phyloP scores from a whole-genome alignment of 768 basidiomycete genomes.

The Tylopilus sp. region DNA sequence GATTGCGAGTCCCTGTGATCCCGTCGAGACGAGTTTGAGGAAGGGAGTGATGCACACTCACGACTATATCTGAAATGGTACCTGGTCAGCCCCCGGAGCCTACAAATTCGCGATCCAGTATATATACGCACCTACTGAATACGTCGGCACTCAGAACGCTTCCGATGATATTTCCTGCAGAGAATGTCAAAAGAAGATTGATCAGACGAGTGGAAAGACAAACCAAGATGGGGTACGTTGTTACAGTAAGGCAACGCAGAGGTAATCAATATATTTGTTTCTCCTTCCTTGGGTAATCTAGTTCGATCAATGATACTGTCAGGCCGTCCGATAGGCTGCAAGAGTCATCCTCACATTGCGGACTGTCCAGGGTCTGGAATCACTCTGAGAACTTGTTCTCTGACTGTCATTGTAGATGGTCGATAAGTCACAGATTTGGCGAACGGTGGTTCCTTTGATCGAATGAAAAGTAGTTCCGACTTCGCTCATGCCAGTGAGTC shows the following conservation, averaged over 20 bases:
- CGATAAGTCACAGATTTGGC: neutral
- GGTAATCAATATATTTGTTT: slow-evolving; percentile 87
- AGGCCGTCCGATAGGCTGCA: neutral
- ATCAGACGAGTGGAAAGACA: slow-evolving; percentile 23
- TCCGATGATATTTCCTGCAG: slow-evolving; percentile 82
- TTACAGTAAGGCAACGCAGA: slow-evolving; percentile 96
- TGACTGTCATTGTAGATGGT: slow-evolving; percentile 43
- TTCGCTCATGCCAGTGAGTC: too few relatives aligned
- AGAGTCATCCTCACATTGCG: slow-evolving; percentile 39
- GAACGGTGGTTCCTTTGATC: slow-evolving; percentile 6
- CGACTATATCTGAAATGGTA: slow-evolving; percentile 51
- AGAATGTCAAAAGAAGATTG: slow-evolving; percentile 1
- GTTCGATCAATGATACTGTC: neutral
- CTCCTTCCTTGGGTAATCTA: slow-evolving; percentile 79
- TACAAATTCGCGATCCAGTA: neutral
- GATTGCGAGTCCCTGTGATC: slow-evolving; percentile 62
- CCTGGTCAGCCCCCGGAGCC: slow-evolving; percentile 3
- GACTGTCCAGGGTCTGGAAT: slow-evolving; percentile 51
- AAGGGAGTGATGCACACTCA: slow-evolving; percentile 32
- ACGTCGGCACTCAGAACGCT: slow-evolving; percentile 97
- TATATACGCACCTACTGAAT: slow-evolving; percentile 75
- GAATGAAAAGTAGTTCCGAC: neutral
- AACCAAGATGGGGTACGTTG: slow-evolving; percentile 94
- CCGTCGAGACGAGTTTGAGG: neutral
- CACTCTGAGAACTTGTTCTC: slow-evolving; percentile 49